A percentile compares a stretch with the other conserved stretches of the same genome.
Evolutionary conservation across 371 early-diverging fungal genomes (phyloP).

Genomic region (Nosema bombycis): DNA sequence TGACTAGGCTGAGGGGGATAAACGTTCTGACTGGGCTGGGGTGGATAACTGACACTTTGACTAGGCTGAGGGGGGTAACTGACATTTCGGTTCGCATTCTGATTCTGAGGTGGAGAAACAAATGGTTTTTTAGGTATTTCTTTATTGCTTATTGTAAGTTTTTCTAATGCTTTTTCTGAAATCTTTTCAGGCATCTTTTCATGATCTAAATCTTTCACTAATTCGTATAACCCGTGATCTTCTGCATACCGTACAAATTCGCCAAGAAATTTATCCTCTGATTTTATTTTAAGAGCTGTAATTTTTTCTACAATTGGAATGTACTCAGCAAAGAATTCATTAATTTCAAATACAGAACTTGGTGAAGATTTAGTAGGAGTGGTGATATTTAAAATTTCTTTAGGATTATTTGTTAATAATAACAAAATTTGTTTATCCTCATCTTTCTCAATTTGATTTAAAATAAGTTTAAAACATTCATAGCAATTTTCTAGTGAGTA

Average conservation of each 20-base stretch:
- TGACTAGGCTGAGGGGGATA: too few species aligned
- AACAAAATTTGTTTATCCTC: slow-evolving; percentile 6
- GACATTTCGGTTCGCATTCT: too few species aligned
- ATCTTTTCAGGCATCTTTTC: background rate
- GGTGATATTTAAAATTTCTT: slow-evolving; percentile 11
- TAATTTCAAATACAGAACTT: slow-evolving; percentile 8
- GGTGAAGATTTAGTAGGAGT: background rate
- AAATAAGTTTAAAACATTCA: background rate
- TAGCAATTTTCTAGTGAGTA: background rate
- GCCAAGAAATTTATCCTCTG: slow-evolving; percentile 10
- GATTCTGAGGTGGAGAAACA: too few species aligned
- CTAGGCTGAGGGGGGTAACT: too few species aligned
- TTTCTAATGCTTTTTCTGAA: too few species aligned
- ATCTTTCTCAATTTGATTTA: background rate
- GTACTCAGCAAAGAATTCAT: slow-evolving; percentile 32
- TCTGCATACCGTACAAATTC: slow-evolving; percentile 39
- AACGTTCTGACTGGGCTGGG: too few species aligned
- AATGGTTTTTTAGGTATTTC: too few species aligned
- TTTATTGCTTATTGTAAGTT: too few species aligned
- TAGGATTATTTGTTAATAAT: slow-evolving; percentile 13
- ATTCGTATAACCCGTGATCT: background rate
- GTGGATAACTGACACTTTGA: too few species aligned
- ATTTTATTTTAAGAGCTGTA: slow-evolving; percentile 13
- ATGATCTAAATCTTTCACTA: slow-evolving; percentile 1
- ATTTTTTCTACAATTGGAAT: background rate